phyloP scores from a whole-genome alignment of 768 basidiomycete species.

The Multifurca ochricompacta region DNA sequence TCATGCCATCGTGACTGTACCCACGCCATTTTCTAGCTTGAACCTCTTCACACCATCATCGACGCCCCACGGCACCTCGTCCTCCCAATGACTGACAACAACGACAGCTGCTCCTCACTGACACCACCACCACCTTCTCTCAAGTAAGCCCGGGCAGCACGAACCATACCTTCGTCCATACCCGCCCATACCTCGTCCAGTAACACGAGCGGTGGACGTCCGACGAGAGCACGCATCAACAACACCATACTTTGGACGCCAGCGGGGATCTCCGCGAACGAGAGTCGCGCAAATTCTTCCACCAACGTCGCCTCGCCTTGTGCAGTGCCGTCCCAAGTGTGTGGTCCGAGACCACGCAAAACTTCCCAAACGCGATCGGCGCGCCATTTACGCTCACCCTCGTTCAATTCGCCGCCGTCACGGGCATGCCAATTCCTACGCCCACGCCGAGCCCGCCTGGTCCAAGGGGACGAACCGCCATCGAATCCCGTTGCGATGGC shows the following conservation, averaged over 20 bases:
- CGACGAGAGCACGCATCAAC: conserved; percentile 80
- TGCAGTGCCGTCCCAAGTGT: conserved; percentile 34
- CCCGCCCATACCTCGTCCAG: conserved; percentile 93
- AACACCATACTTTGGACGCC: conserved; percentile 78
- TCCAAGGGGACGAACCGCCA: conserved; percentile 64
- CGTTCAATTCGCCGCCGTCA: conserved; percentile 31
- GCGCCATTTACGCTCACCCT: conserved; percentile 32
- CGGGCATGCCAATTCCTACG: conserved; percentile 22
- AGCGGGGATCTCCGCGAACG: conserved; percentile 58
- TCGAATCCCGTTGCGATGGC: conserved; percentile 85
- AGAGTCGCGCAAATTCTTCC: conserved; percentile 37
- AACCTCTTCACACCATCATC: conserved; percentile 44
- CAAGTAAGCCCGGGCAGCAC: conserved; percentile 55
- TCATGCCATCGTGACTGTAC: too few species aligned
- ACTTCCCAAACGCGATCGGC: conserved; percentile 45
- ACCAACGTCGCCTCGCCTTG: conserved; percentile 11
- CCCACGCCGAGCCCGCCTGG: conserved; percentile 40
- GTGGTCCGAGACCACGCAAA: conserved; percentile 56
- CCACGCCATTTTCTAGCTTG: conserved; percentile 31
- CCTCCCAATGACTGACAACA: conserved; percentile 86
- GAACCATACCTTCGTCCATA: conserved; percentile 78
- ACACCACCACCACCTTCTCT: conserved; percentile 42
- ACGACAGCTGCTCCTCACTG: conserved; percentile 63
- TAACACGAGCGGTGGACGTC: conserved; percentile 62
- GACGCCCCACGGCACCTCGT: conserved; percentile 77